Evolutionary conservation across 2,329 filamentous ascomycete species (phyloP).

Genomic region (Diaporthe helianthi): DNA sequence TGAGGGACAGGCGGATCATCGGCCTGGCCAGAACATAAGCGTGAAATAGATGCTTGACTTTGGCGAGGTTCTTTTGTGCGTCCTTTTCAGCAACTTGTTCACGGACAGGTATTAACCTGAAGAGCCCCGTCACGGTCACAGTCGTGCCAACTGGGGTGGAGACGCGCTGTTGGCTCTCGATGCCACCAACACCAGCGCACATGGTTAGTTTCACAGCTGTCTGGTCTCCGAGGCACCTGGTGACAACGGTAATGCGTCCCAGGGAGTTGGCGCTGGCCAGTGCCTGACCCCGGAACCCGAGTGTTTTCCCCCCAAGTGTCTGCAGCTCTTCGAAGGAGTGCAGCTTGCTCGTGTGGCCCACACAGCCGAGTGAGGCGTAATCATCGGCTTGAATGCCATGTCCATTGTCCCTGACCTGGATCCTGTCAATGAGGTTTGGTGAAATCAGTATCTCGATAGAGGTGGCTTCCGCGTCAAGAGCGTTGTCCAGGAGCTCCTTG

Average conservation of each 20-base stretch:
- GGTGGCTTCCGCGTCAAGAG: conserved; percentile 74
- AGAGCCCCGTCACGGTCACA: conserved; percentile 65
- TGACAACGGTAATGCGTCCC: conserved; percentile 67
- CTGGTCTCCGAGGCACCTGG: conserved; percentile 66
- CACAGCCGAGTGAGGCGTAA: conserved; percentile 66
- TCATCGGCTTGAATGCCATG: conserved; percentile 70
- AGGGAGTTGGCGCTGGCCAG: conserved; percentile 70
- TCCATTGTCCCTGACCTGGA: conserved; percentile 79
- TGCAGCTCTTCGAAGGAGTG: conserved; percentile 67
- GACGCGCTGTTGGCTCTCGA: conserved; percentile 45
- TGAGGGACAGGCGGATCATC: conserved; percentile 65
- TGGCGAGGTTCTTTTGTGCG: conserved; percentile 61
- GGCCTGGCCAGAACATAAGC: conserved; percentile 72
- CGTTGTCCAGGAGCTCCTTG: conserved; percentile 81
- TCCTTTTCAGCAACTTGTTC: conserved; percentile 64
- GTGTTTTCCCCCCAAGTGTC: conserved; percentile 60
- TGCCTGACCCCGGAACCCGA: conserved; percentile 82
- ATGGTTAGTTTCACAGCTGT: conserved; percentile 61
- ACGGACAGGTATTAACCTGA: conserved; percentile 68
- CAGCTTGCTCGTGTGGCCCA: conserved; percentile 79
- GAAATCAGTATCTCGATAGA: conserved; percentile 70
- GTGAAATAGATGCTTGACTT: conserved; percentile 66
- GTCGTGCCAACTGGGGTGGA: conserved; percentile 73
- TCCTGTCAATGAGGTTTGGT: conserved; percentile 69
- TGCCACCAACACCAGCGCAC: conserved; percentile 48